Base-by-base conservation (phyloP, 163 green algal species). In the Smithsoniella earleae region DNA sequence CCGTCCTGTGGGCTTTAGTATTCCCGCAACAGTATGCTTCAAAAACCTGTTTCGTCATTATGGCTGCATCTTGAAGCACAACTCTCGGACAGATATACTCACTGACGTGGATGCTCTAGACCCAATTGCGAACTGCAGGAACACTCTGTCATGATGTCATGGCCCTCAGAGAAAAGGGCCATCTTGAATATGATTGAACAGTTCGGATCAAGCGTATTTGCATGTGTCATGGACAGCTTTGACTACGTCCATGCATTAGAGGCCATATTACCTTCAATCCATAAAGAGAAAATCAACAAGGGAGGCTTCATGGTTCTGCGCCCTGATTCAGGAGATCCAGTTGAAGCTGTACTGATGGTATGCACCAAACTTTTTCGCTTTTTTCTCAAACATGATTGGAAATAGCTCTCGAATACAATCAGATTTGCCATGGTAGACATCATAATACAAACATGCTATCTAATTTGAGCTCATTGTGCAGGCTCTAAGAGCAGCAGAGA, bases 71-170 rank as follows among this genome's bases (percentile, higher is more conserved):
- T n/a, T n/a, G n/a, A n/a, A n/a, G n/a, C n/a, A n/a, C n/a, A n/a
- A n/a, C n/a, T n/a, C n/a, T n/a, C n/a, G n/a, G n/a, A n/a, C n/a
- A n/a, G n/a, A n/a, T n/a, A n/a, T n/a, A n/a, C n/a, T n/a, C n/a
- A n/a, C n/a, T n/a, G n/a, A n/a, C n/a, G n/a, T n/a, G n/a, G n/a
- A n/a, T n/a, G n/a, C n/a, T n/a, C n/a, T n/a, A n/a, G n/a, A n/a
- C n/a, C n/a, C n/a, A n/a, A n/a, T n/a, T n/a, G n/a, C n/a, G n/a
- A n/a, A n/a, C n/a, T n/a, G n/a, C n/a, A 49, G 3, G 91, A 96
- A 82, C 91, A 96, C 84, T 88, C 77, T 37, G 91, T 96, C 16
- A 96, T 96, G 91, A 96, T 86, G 8, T 77, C 87, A 4, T 96
- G 90, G 90, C 79, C 82, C 3, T 80, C 79, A 20, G 91, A 96